Evolutionary conservation across 1,284 basidiomycete genomes (phyloP).

Genomic region (Cerioporus squamosus): DNA sequence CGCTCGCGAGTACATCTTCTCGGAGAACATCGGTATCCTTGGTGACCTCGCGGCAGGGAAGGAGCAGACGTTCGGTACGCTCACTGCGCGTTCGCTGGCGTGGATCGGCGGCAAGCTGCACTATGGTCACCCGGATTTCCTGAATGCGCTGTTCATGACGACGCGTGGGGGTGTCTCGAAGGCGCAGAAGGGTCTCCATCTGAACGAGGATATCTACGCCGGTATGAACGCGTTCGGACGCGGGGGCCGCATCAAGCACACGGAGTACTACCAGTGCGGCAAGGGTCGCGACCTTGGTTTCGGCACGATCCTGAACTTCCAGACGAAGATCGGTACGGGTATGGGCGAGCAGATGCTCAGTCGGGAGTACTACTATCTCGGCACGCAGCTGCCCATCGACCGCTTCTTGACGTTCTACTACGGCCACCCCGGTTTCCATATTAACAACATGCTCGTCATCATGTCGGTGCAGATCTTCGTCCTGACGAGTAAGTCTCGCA

Average conservation of each 20-base stretch:
- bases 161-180: conserved; percentile 99
- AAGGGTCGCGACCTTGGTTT: conserved; percentile 99
- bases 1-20: conserved; percentile 99
- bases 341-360: conserved; percentile 99
- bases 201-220: conserved; percentile 99
- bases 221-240: conserved; percentile 99
- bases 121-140: conserved; percentile 99
- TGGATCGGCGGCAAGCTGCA: conserved; percentile 99
- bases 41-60: conserved; percentile 99
- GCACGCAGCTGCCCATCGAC: conserved; percentile 98
- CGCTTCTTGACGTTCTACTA: conserved; percentile 99
- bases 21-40: conserved; percentile 99
- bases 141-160: conserved; percentile 98
- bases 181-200: conserved; percentile 97
- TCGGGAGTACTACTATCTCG: conserved; percentile 98
- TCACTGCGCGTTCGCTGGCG: conserved; percentile 92
- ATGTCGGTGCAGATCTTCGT: conserved; percentile 94
- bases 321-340: conserved; percentile 99
- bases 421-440: conserved; percentile 99
- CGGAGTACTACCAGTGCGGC: conserved; percentile 98
- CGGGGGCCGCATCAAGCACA: conserved; percentile 98
- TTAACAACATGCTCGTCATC: conserved; percentile 99
- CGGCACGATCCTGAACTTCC: conserved; percentile 99
- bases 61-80: conserved; percentile 99
- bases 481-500: conserved; percentile 66